Conservation (phyloP, 116 monocot genomes). For the Zostera marina region DNA sequence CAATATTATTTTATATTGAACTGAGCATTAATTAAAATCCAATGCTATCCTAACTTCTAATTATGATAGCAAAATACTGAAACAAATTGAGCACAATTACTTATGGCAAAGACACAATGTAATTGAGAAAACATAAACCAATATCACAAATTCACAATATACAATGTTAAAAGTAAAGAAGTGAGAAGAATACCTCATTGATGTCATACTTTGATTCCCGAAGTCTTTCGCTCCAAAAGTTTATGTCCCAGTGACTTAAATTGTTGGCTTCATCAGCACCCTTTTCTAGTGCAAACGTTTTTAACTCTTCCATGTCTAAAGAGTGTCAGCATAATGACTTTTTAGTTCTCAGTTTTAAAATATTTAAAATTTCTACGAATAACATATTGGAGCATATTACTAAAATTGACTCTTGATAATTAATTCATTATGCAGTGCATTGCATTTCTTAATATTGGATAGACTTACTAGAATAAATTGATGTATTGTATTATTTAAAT, state of each 20-base stretch:
- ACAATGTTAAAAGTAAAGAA: not conserved
- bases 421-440: too few species aligned
- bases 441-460: too few species aligned
- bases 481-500: too few species aligned
- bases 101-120: too few species aligned
- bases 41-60: not conserved
- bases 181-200: conserved; percentile 45
- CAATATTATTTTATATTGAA: not conserved
- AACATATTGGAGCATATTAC: too few species aligned
- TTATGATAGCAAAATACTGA: not conserved
- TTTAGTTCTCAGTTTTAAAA: too few species aligned
- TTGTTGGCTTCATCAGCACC: conserved; percentile 65
- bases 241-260: conserved; percentile 78
- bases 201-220: conserved; percentile 85
- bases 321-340: not conserved
- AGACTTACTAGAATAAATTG: too few species aligned
- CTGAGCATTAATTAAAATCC: not conserved
- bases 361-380: too few species aligned
- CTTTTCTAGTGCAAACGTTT: conserved; percentile 54
- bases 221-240: conserved; percentile 79
- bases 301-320: conserved; percentile 81
- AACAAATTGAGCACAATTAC: not conserved
- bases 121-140: not conserved
- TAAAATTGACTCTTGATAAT: too few species aligned
- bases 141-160: not conserved